These are phyloP conservation scores for Acidiella bohemica DNA, from an alignment of 495 filamentous ascomycete species.

Conservation along the genomic window DNA sequence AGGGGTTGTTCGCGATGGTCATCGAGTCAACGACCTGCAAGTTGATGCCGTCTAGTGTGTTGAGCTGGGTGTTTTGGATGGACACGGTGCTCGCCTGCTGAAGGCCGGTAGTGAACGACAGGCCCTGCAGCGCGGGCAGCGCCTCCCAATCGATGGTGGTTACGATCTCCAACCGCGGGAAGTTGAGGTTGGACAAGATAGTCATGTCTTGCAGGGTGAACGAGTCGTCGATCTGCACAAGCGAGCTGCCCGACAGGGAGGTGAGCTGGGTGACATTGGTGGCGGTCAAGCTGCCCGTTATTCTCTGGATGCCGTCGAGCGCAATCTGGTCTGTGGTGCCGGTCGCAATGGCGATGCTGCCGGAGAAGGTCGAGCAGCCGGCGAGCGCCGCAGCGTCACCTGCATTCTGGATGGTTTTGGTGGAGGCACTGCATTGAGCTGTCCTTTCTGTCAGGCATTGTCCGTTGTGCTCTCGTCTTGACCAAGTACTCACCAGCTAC, in stretches of 20 bases:
- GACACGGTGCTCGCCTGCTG: constrained; percentile 45
- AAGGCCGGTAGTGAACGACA: constrained; percentile 46
- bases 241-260: constrained; percentile 36
- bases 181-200: constrained; percentile 46
- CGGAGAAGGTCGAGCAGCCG: constrained; percentile 54
- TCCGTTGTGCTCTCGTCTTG: not conserved
- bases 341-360: constrained; percentile 52
- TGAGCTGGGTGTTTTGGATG: constrained; percentile 75
- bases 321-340: constrained; percentile 38
- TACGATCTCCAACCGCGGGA: constrained; percentile 49
- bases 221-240: constrained; percentile 41
- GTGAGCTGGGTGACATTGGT: constrained; percentile 46
- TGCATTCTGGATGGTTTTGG: constrained; percentile 47
- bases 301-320: constrained; percentile 42
- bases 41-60: constrained; percentile 62
- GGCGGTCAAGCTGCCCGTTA: constrained; percentile 55
- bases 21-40: constrained; percentile 50
- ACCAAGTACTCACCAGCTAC: constrained; percentile 45
- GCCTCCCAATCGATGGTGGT: constrained; percentile 54
- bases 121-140: constrained; percentile 52
- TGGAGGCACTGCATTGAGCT: constrained; percentile 36
- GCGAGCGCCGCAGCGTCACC: constrained; percentile 57
- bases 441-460: constrained; percentile 4
- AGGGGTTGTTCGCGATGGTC: constrained; percentile 28
- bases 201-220: constrained; percentile 57